Conservation (phyloP, 2,329 filamentous ascomycete species). For the Orbilia brochopaga region DNA sequence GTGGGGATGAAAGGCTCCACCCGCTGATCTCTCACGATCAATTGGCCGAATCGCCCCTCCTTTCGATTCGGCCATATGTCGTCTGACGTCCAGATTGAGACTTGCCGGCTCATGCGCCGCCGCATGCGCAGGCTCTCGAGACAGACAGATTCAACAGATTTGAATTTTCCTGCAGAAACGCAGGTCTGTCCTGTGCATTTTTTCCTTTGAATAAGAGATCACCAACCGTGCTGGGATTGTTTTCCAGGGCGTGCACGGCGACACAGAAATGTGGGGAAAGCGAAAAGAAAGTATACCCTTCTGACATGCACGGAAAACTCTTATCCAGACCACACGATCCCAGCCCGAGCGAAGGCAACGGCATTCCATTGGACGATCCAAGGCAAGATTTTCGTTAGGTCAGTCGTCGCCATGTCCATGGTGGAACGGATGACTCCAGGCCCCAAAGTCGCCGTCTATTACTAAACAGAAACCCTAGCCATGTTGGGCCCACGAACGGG, state of each 20-base stretch:
- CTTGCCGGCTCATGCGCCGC: slow-evolving; percentile 17
- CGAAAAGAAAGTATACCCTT: background rate
- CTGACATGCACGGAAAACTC: slow-evolving; percentile 8
- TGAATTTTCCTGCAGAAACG: background rate
- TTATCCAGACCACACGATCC: slow-evolving; percentile 37
- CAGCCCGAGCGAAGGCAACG: slow-evolving; percentile 15
- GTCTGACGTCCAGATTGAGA: slow-evolving; percentile 43
- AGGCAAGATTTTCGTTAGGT: slow-evolving; percentile 21
- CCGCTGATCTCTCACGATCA: slow-evolving; percentile 24
- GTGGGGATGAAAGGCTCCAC: slow-evolving; percentile 27
- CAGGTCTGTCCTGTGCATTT: no score
- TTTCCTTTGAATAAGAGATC: no score
- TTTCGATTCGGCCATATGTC: slow-evolving; percentile 30
- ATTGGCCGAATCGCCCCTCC: slow-evolving; percentile 15
- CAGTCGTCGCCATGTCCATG: slow-evolving; percentile 26
- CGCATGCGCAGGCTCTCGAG: background rate
- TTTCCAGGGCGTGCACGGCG: slow-evolving; percentile 25
- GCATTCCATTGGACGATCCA: slow-evolving; percentile 20
- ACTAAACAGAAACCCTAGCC: slow-evolving; percentile 35
- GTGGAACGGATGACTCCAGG: slow-evolving; percentile 50
- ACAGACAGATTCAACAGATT: background rate
- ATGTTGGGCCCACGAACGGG: slow-evolving; percentile 1
- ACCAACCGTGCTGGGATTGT: no score
- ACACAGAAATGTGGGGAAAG: slow-evolving; percentile 45
- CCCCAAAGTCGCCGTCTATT: slow-evolving; percentile 50